Conservation (phyloP, 2,329 filamentous ascomycete species). For the Pseudogymnoascus sp. region DNA sequence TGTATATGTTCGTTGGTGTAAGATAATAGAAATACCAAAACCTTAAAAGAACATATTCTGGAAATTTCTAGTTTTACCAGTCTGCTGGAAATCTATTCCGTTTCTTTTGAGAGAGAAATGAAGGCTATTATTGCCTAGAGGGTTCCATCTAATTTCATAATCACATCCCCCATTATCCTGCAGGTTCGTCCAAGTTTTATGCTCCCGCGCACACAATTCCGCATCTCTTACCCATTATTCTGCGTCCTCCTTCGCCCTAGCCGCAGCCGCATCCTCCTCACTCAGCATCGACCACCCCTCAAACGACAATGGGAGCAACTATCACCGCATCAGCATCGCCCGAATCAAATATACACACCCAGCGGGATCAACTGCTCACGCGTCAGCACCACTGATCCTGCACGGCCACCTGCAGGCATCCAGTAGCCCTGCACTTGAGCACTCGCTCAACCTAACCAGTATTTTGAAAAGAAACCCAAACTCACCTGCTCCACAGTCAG, state of each 20-base stretch:
- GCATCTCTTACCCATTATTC: background rate
- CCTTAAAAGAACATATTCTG: background rate
- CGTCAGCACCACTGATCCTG: background rate
- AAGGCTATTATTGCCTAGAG: background rate
- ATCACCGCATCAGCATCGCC: background rate
- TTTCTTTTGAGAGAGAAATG: background rate
- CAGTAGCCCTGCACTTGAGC: background rate
- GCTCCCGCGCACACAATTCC: background rate
- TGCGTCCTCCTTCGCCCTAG: background rate
- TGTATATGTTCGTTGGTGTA: background rate
- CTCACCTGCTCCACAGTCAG: conserved; percentile 59
- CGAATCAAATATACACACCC: background rate
- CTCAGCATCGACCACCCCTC: background rate
- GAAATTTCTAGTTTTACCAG: background rate
- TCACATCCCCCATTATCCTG: background rate
- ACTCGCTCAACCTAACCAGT: too few species aligned
- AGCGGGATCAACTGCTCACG: background rate
- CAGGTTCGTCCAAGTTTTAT: background rate
- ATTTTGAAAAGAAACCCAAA: conserved; percentile 16
- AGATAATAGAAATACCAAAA: background rate
- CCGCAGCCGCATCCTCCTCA: background rate
- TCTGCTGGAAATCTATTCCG: background rate
- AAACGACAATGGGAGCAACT: background rate
- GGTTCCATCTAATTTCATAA: background rate
- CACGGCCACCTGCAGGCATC: background rate